A percentile compares a stretch with the other conserved stretches of the same genome.
Conservation (phyloP, 768 basidiomycete species). For the Suillus decipiens region DNA sequence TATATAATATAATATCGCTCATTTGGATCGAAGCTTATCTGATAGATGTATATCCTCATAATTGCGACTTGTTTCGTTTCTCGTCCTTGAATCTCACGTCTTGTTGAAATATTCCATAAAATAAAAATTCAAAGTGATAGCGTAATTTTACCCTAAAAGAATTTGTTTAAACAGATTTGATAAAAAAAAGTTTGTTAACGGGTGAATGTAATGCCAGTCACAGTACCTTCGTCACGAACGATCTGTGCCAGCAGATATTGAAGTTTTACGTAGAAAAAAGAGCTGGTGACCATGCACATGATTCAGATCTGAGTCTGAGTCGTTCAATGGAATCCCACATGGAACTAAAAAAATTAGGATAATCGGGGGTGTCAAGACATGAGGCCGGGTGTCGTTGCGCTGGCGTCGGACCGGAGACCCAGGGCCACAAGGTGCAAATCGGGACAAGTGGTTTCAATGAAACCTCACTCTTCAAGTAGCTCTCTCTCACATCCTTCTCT, state of each 20-base stretch:
- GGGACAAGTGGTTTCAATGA: slow-evolving; percentile 11
- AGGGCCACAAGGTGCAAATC: slow-evolving; percentile 11
- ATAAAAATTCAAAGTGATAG: slow-evolving; percentile 3
- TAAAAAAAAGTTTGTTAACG: background rate
- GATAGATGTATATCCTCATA: background rate
- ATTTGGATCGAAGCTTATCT: background rate
- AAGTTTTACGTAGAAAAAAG: background rate
- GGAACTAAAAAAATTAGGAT: background rate
- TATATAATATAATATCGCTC: too few relatives aligned
- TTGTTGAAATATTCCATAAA: background rate
- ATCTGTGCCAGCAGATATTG: background rate
- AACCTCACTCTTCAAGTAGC: slow-evolving; percentile 8
- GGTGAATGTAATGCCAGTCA: background rate
- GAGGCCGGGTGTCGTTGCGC: slow-evolving; percentile 9
- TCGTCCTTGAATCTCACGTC: background rate
- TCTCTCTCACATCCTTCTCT: slow-evolving; percentile 10
- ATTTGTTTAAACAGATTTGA: background rate
- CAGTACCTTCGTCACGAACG: background rate
- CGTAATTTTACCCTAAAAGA: background rate
- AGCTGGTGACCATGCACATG: slow-evolving; percentile 3
- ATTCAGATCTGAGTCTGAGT: background rate
- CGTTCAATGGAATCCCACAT: background rate
- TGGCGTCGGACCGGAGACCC: slow-evolving; percentile 8
- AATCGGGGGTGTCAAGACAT: slow-evolving; percentile 8
- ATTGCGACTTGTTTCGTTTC: background rate